Evolutionary conservation across 345 rosid species (phyloP).

Genomic region (Combretum micranthum): DNA sequence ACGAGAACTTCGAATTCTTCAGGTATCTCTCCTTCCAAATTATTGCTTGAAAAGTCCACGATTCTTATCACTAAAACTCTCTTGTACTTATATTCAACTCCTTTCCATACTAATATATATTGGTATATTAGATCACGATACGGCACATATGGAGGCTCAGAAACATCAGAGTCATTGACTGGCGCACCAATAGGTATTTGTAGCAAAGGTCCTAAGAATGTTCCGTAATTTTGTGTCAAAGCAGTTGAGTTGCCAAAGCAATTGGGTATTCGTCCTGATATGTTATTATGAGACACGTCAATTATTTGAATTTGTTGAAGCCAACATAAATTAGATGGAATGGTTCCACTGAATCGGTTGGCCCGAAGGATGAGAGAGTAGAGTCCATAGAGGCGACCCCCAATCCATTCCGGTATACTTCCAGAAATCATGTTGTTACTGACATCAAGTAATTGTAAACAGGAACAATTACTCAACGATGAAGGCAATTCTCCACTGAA

Average conservation of each 20-base stretch:
- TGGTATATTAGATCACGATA: too few relatives aligned
- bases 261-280: background rate
- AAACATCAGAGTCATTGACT: too few relatives aligned
- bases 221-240: too few relatives aligned
- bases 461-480: constrained; percentile 1
- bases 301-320: constrained; percentile 4
- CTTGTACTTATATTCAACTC: too few relatives aligned
- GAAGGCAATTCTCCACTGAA: constrained; percentile 9
- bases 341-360: constrained; percentile 12
- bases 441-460: constrained; percentile 9
- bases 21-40: constrained; percentile 14
- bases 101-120: too few relatives aligned
- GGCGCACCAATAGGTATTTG: too few relatives aligned
- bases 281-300: constrained; percentile 6
- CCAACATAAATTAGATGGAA: constrained; percentile 14
- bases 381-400: background rate
- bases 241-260: background rate
- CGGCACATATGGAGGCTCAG: accelerated
- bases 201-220: too few relatives aligned
- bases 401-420: constrained; percentile 9
- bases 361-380: constrained; percentile 3
- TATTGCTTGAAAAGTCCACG: constrained; percentile 23
- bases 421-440: constrained; percentile 13
- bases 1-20: constrained; percentile 11
- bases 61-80: background rate